Conservation (phyloP, 139 green algal species). For the Pedinophyceae sp. region DNA sequence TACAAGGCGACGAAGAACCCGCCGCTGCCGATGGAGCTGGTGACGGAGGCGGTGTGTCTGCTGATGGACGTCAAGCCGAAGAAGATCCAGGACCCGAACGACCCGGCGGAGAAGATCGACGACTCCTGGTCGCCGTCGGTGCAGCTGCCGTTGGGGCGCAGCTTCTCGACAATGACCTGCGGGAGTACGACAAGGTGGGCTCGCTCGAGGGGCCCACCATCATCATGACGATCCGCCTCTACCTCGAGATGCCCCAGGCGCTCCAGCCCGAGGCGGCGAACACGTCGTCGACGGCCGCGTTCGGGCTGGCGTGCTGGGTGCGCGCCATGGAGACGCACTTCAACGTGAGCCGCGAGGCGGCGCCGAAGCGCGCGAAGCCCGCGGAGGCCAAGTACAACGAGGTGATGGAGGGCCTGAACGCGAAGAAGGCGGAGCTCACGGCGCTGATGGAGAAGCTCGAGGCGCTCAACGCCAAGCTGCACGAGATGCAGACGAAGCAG, state of each 20-base stretch:
- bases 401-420: slow-evolving; percentile 41
- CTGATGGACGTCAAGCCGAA: slow-evolving; percentile 27
- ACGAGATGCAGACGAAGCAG: slow-evolving; percentile 44
- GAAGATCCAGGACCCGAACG: slow-evolving; percentile 19
- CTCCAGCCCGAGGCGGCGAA: slow-evolving; percentile 44
- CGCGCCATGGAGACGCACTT: slow-evolving; percentile 63
- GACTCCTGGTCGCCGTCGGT: slow-evolving; percentile 29
- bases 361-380: slow-evolving; percentile 41
- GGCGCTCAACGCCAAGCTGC: slow-evolving; percentile 50
- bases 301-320: slow-evolving; percentile 56
- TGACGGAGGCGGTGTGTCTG: slow-evolving; percentile 35
- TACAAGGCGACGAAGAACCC: slow-evolving; percentile 74
- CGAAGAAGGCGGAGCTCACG: slow-evolving; percentile 53
- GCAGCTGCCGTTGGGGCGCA: slow-evolving; percentile 52
- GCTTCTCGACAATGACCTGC: slow-evolving; percentile 34
- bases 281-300: slow-evolving; percentile 44
- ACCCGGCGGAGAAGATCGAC: slow-evolving; percentile 24
- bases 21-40: slow-evolving; percentile 25
- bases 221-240: slow-evolving; percentile 35
- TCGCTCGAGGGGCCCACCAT: slow-evolving; percentile 30
- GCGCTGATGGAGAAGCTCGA: slow-evolving; percentile 59
- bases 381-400: slow-evolving; percentile 34
- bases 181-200: slow-evolving; percentile 60
- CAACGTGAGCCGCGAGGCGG: slow-evolving; percentile 38
- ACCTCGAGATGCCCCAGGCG: slow-evolving; percentile 26